Evolutionary conservation across 257 asterid species (phyloP), one percentile per base, ranked within the genome.

Genomic region (Salvia miltiorrhiza): DNA sequence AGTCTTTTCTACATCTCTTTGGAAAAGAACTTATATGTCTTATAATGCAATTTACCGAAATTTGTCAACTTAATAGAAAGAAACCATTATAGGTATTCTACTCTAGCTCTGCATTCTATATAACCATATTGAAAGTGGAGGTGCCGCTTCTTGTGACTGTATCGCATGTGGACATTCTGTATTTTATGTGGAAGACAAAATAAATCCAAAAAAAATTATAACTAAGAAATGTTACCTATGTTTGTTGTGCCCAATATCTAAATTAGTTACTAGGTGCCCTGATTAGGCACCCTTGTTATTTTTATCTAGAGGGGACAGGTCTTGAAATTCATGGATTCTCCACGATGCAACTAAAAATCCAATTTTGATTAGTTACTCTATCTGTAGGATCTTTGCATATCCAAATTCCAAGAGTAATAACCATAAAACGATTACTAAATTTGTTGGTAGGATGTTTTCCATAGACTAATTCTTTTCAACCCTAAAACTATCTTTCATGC

Each of bases 381-480:
- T 33, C 56, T 55, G 14, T 53, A 41, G 5, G 19, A 44, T 63
- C n/a, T 55, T 16, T 45, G 30, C 58, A 69, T 44, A 47, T 47
- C 73, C 45, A 37, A 57, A 7, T 20, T 37, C 30, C 19, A 19
- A 3, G 19, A 76, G 44, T 49, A 57, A 35, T 56, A 40, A 69
- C 21, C 56, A 19, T 57, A 63, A n/a, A 52, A 71, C 45, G 65
- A 71, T 21, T 24, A 57, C 30, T 43, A 17, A 37, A n/a, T n/a
- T n/a, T 64, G 50, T 23, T 21, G 3, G 50, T 28, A 55, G 63
- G 65, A 39, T 62, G 28, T 19, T 53, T 52, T 17, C 10, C 14
- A 72, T 40, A 14, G 65, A 44, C 32, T n/a, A 63, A 30, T 39
- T 21, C 2, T 14, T 17, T 48, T 47, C 11, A 9, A 32, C 48